phyloP scores from a whole-genome alignment of 1,284 basidiomycete species.

The Xerocomus nothofagi region DNA sequence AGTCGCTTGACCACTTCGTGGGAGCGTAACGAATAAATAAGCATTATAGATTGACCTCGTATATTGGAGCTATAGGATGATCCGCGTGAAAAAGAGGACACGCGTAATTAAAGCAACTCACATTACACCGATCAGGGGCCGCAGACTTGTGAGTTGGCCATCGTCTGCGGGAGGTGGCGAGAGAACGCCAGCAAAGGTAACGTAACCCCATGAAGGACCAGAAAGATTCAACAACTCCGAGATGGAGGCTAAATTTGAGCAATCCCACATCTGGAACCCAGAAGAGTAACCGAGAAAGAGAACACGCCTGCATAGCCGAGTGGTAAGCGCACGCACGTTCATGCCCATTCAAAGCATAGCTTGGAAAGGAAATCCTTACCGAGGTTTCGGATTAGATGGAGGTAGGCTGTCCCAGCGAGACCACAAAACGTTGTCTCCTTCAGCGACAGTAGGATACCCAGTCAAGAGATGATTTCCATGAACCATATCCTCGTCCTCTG shows the following conservation, averaged over 20 bases:
- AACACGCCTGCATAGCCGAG: conserved; percentile 41
- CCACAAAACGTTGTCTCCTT: conserved; percentile 33
- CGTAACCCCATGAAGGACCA: conserved; percentile 35
- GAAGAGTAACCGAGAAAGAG: conserved; percentile 59
- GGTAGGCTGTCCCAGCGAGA: conserved; percentile 30
- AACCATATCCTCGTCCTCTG: conserved; percentile 28
- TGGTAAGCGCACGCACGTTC: conserved; percentile 10
- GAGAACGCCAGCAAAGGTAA: conserved; percentile 48
- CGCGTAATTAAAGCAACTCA: conserved; percentile 36
- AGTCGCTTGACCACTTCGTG: conserved; percentile 56
- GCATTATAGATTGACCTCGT: conserved; percentile 37
- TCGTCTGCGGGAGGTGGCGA: conserved; percentile 34
- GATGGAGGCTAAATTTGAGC: conserved; percentile 54
- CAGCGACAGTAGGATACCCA: conserved; percentile 31
- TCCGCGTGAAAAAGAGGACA: conserved; percentile 3
- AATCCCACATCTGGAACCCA: conserved; percentile 72
- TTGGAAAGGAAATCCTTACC: conserved; percentile 16
- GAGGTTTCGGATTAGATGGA: conserved; percentile 17
- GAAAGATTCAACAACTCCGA: conserved; percentile 33
- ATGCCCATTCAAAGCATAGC: neutral
- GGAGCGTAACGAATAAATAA: conserved; percentile 61
- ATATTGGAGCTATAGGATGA: conserved; percentile 24
- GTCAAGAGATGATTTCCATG: conserved; percentile 17
- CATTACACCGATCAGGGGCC: conserved; percentile 60
- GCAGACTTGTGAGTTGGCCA: conserved; percentile 36